A percentile compares a stretch with the other conserved stretches of the same genome.
phyloP scores from a whole-genome alignment of 1,284 basidiomycete species.

The Apiotrichum montevideense region DNA sequence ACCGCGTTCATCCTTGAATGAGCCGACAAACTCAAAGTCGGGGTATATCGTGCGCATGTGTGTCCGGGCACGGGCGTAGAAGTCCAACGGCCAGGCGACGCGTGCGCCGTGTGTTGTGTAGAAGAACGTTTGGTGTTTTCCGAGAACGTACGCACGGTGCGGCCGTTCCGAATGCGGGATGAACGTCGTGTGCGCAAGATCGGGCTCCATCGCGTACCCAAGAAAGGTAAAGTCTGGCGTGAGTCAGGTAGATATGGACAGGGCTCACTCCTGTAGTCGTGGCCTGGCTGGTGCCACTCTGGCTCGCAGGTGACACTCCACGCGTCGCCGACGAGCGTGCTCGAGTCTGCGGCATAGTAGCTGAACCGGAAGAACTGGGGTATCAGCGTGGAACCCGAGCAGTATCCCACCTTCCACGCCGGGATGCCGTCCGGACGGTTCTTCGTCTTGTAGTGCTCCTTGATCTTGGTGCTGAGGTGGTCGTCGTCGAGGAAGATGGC shows the following conservation, averaged over 20 bases:
- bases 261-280: constrained; percentile 1
- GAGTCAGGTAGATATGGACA: background rate
- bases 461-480: background rate
- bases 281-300: background rate
- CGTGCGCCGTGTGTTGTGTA: background rate
- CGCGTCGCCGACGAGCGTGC: background rate
- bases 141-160: constrained; percentile 3
- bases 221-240: constrained; percentile 5
- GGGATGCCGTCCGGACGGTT: constrained; percentile 2
- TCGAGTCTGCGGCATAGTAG: constrained; percentile 3
- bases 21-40: constrained; percentile 6
- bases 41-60: constrained; percentile 1
- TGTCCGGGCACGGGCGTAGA: background rate
- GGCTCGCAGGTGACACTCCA: constrained; percentile 8
- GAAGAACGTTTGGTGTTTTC: constrained; percentile 9
- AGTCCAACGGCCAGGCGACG: background rate
- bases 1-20: constrained; percentile 3
- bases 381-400: background rate
- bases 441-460: background rate
- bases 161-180: constrained; percentile 3
- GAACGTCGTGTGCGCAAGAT: background rate
- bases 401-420: constrained; percentile 3
- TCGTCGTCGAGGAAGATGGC: constrained; percentile 1
- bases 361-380: constrained; percentile 5
- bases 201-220: constrained; percentile 1